phyloP scores from a whole-genome alignment of 495 filamentous ascomycete genomes.

The Sphaerosporella brunnea region DNA sequence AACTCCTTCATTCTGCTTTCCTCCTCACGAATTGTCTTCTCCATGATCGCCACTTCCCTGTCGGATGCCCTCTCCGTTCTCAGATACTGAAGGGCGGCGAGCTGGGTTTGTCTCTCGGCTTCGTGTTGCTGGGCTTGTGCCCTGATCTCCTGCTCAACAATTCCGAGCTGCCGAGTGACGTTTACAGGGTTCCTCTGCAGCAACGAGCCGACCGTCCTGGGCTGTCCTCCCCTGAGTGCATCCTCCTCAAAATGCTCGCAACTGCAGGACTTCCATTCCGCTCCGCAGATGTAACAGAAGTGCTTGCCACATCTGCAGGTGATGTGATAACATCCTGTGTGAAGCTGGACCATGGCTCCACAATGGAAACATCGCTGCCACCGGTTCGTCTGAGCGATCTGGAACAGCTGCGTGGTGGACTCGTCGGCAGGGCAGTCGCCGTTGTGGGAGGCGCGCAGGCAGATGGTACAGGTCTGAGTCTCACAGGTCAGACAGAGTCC shows the following conservation, averaged over 20 bases:
- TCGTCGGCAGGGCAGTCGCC: conserved; percentile 54
- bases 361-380: conserved; percentile 65
- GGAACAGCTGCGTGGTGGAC: conserved; percentile 43
- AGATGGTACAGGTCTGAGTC: conserved; percentile 26
- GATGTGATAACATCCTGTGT: conserved; percentile 73
- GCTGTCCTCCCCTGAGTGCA: background rate
- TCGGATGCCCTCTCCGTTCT: background rate
- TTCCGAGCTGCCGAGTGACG: background rate
- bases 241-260: conserved; percentile 34
- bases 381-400: conserved; percentile 49
- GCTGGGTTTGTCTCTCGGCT: background rate
- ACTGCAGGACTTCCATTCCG: conserved; percentile 63
- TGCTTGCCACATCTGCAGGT: conserved; percentile 49
- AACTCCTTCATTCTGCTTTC: background rate
- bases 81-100: background rate
- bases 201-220: background rate
- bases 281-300: conserved; percentile 66
- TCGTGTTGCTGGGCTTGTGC: conserved; percentile 1
- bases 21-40: background rate
- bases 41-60: background rate
- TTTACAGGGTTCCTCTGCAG: background rate
- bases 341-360: conserved; percentile 52
- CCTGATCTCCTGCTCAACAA: background rate
- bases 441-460: conserved; percentile 28
- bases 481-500: conserved; percentile 25